Percentiles rank a stretch among this genome's conserved stretches.
Conservation (phyloP, 768 basidiomycete genomes). For the Amanita fuliginea region DNA sequence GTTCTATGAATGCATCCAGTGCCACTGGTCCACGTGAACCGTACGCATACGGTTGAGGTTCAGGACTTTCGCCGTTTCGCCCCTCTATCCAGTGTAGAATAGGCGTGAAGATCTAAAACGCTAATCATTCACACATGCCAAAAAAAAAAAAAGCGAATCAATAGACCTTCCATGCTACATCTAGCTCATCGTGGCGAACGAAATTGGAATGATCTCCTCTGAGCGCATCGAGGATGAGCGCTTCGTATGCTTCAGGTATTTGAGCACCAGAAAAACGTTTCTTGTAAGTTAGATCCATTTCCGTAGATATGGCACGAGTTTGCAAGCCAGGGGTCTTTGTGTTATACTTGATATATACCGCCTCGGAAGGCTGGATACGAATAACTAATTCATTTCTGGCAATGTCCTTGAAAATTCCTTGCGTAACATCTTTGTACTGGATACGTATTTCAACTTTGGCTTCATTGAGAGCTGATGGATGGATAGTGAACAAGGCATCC, state of each 20-base stretch:
- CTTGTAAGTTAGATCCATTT: constrained; percentile 99
- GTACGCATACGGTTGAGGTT: constrained; percentile 74
- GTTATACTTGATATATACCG: constrained; percentile 96
- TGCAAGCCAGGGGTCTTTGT: constrained; percentile 86
- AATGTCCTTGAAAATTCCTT: constrained; percentile 95
- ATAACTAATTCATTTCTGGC: constrained; percentile 95
- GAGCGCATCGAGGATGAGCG: constrained; percentile 89
- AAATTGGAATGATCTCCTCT: constrained; percentile 99
- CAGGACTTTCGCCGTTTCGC: constrained; percentile 50
- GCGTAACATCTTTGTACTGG: constrained; percentile 96
- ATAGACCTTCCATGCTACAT: constrained; percentile 92
- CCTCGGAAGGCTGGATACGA: constrained; percentile 93
- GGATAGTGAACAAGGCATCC: background rate
- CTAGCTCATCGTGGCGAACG: constrained; percentile 94
- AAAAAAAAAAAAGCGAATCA: background rate
- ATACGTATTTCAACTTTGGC: constrained; percentile 97
- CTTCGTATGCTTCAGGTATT: constrained; percentile 96
- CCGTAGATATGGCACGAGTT: constrained; percentile 85
- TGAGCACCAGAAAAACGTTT: constrained; percentile 80
- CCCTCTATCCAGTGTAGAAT: constrained; percentile 96
- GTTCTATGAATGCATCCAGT: constrained; percentile 63
- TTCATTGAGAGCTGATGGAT: constrained; percentile 75
- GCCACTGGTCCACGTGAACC: constrained; percentile 91
- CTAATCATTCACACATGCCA: background rate
- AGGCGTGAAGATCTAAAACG: constrained; percentile 76